Base-by-base conservation (phyloP, 1,284 basidiomycete species). In the Pascua sp. region DNA sequence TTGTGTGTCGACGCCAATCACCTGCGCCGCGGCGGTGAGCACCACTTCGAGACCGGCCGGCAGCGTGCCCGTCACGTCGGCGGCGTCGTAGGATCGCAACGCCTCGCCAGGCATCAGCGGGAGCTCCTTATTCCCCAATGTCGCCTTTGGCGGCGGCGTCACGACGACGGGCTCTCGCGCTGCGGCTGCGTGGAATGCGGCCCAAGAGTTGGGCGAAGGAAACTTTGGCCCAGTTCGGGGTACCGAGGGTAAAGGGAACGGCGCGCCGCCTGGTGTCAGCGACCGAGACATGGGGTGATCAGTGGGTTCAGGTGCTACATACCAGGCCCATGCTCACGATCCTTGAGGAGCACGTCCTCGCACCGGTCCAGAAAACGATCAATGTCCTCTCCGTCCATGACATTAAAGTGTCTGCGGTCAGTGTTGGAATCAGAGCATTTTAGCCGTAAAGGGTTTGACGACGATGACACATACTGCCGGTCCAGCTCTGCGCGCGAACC, bases 51-150 rank as follows among this genome's bases (percentile, higher is more conserved):
- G 59, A 9, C 56, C 42, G 11, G 15, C 36, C 9, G 72, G 71
- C n/a, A 73, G 61, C 8, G 61, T 58, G 11, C 67, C 67, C 0
- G 61, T 59, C 0, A 62, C 37, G 51, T 72, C 69, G 24, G 51
- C 47, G 0, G 68, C 50, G 32, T 67, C 58, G 57, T 65, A 76
- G 10, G 61, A 61, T 11, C 49, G 49, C 39, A 68, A 32, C 12
- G 58, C 59, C 45, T 74, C 72, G 37, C 71, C 73, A 1, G 73
- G 71, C 59, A 70, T 62, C 11, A 70, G 63, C 0, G 70, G 71
- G 7, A 72, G 63, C 11, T 59, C 42, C 32, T 59, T 55, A 41
- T 63, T 66, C 37, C 54, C 53, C 11, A 52, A 46, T 8, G 51
- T 46, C 12, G 51, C 18, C 13, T 56, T 49, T 16, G 16, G 36